Percentiles rank a stretch among this genome's conserved stretches.
phyloP scores from a whole-genome alignment of 495 filamentous ascomycete genomes.

The Neurospora sp. region DNA sequence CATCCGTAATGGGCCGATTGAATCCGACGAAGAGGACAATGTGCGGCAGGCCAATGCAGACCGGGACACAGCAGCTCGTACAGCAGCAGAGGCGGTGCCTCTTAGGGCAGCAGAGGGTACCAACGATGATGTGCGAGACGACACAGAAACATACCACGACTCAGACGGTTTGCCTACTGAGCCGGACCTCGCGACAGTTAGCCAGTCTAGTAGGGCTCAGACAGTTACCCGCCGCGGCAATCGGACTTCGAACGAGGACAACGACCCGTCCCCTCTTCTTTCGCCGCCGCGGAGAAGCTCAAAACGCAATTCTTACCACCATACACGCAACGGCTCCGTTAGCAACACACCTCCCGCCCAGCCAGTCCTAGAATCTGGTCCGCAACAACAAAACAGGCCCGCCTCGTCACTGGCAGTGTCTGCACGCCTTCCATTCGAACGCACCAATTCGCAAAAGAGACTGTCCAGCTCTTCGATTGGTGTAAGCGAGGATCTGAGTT shows the following conservation, averaged over 20 bases:
- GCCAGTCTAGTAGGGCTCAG: not conserved
- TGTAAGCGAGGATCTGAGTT: conserved; percentile 36
- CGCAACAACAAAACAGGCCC: not conserved
- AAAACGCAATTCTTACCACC: conserved; percentile 36
- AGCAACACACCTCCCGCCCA: conserved; percentile 6
- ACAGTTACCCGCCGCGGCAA: not conserved
- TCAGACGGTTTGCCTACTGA: not conserved
- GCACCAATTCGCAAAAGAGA: conserved; percentile 42
- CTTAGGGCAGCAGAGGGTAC: conserved; percentile 35
- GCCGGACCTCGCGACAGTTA: not conserved
- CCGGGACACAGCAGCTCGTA: conserved; percentile 11
- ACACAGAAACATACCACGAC: conserved; percentile 26
- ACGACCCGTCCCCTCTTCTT: conserved; percentile 15
- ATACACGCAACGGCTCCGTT: conserved; percentile 10
- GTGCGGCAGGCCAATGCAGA: conserved; percentile 13
- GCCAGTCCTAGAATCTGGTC: not conserved
- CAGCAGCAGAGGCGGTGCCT: conserved; percentile 23
- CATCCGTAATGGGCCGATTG: conserved; percentile 45
- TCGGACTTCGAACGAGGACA: conserved; percentile 30
- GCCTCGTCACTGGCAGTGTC: not conserved
- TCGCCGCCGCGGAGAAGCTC: conserved; percentile 49
- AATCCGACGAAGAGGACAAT: conserved; percentile 48
- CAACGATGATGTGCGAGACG: conserved; percentile 23
- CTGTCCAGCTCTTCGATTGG: conserved; percentile 36
- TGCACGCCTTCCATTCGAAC: conserved; percentile 51